Evolutionary conservation across 495 filamentous ascomycete genomes (phyloP), one percentile per base, ranked within the genome.

Genomic region (Hypoxylon rickii): DNA sequence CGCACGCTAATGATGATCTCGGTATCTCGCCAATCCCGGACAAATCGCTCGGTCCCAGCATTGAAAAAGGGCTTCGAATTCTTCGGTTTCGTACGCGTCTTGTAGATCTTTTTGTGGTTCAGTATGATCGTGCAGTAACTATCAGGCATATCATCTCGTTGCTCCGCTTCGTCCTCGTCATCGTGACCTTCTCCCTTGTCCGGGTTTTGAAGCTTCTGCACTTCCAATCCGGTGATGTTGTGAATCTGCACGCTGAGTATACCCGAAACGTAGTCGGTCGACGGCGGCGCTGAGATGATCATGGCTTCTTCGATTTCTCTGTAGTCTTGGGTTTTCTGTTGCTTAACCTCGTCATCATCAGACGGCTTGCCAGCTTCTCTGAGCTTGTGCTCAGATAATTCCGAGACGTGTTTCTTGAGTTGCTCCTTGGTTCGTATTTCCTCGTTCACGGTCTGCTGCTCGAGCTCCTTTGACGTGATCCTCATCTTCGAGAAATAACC

Each of bases 1-100:
- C 85, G 73, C n/a, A 89, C 86, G 10, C 76, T 73, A 7, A 90
- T 53, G 40, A 88, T 82, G 34, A 89, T 70, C 58, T 88, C 85
- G 15, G 83, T 75, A n/a, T 71, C 78, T 11, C 70, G 72, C 79
- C 83, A 89, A 65, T 90, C 83, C n/a, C 81, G 74, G 31, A 89
- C 75, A 36, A 89, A 86, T 2, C 84, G 76, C 58, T 90, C 87
- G 0, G 82, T 86, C n/a, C 84, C 84, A 1, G 87, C 87, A 57
- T 89, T 90, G 77, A 89, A 89, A 66, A 89, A 90, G 0, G 87
- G 87, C 51, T 86, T 88, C 1, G 83, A 77, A 48, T 86, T 89
- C 73, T 88, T 89, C 3, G 87, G 87, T 61, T 90, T 90, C 4
- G 87, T 87, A 8, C 87, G 71, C 0, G 87, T 88, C 48, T 76